Evolutionary conservation across 1,284 basidiomycete species (phyloP).

Genomic region (Ceratobasidium sp.): DNA sequence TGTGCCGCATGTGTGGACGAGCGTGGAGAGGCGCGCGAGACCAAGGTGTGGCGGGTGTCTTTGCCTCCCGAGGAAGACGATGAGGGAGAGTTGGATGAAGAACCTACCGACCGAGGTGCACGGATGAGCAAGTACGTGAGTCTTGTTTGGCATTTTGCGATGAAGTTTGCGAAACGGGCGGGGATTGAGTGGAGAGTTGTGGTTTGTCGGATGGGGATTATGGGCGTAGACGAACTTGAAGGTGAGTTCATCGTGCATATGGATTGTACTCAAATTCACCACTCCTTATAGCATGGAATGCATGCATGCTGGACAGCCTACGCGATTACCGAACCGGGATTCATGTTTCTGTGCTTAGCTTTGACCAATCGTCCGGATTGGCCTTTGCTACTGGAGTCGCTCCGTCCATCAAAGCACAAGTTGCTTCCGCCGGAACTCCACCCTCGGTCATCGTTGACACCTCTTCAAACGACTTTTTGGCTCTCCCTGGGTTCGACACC

Average conservation of each 20-base stretch:
- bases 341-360: constrained; percentile 70
- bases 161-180: constrained; percentile 70
- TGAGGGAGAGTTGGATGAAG: constrained; percentile 62
- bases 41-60: constrained; percentile 68
- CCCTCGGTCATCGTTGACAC: constrained; percentile 33
- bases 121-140: constrained; percentile 62
- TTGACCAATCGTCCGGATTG: constrained; percentile 58
- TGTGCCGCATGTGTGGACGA: constrained; percentile 81
- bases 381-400: constrained; percentile 32
- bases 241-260: constrained; percentile 63
- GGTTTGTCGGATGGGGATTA: constrained; percentile 73
- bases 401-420: constrained; percentile 51
- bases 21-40: constrained; percentile 77
- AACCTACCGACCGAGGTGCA: constrained; percentile 54
- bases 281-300: constrained; percentile 72
- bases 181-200: constrained; percentile 85
- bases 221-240: constrained; percentile 72
- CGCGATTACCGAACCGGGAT: constrained; percentile 60
- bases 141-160: constrained; percentile 74
- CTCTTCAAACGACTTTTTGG: constrained; percentile 32
- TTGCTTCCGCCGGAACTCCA: constrained; percentile 6
- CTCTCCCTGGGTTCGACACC: constrained; percentile 41
- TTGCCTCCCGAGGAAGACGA: constrained; percentile 56
- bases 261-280: constrained; percentile 43
- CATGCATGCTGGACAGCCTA: constrained; percentile 63